Conservation (phyloP, 352 stramenopile species). For the Thalassiosira allenii region DNA sequence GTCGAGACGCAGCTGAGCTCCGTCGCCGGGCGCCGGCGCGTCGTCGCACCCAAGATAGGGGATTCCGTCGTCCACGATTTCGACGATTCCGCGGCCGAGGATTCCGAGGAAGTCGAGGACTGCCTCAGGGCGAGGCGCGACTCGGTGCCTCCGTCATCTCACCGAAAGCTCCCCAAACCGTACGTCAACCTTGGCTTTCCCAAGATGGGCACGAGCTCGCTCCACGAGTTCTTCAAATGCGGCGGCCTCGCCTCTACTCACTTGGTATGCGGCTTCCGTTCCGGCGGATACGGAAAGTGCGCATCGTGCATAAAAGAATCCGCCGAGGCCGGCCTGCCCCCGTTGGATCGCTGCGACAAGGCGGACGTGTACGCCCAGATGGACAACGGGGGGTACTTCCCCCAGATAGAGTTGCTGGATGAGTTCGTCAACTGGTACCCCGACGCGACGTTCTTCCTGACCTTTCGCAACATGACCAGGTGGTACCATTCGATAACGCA, state of each 20-base stretch:
- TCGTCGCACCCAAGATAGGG: too few species aligned
- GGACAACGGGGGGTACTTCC: slow-evolving; percentile 44
- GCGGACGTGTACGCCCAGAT: slow-evolving; percentile 46
- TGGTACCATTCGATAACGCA: slow-evolving; percentile 47
- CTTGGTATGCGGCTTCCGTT: slow-evolving; percentile 25
- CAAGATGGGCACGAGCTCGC: slow-evolving; percentile 32
- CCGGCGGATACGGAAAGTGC: slow-evolving; percentile 8
- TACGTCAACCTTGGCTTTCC: slow-evolving; percentile 31
- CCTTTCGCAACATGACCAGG: slow-evolving; percentile 41
- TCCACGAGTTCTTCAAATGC: slow-evolving; percentile 50
- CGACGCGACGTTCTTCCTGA: slow-evolving; percentile 58
- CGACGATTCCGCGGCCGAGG: too few species aligned
- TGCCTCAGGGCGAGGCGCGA: slow-evolving; percentile 4
- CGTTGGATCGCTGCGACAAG: slow-evolving; percentile 16
- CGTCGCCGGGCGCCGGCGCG: too few species aligned
- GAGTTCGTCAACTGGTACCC: slow-evolving; percentile 32
- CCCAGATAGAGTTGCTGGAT: slow-evolving; percentile 55
- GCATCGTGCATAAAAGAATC: slow-evolving; percentile 40
- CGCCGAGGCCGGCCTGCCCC: slow-evolving; percentile 11
- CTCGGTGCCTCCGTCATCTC: neutral
- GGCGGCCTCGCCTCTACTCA: slow-evolving; percentile 37
- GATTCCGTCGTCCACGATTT: too few species aligned
- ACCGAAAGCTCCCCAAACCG: slow-evolving; percentile 11
- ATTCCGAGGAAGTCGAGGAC: too few species aligned
- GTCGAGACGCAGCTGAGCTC: neutral